These are phyloP conservation scores for Fusarium euwallaceae DNA, from an alignment of 2,329 filamentous ascomycete genomes.

Conservation along the genomic window DNA sequence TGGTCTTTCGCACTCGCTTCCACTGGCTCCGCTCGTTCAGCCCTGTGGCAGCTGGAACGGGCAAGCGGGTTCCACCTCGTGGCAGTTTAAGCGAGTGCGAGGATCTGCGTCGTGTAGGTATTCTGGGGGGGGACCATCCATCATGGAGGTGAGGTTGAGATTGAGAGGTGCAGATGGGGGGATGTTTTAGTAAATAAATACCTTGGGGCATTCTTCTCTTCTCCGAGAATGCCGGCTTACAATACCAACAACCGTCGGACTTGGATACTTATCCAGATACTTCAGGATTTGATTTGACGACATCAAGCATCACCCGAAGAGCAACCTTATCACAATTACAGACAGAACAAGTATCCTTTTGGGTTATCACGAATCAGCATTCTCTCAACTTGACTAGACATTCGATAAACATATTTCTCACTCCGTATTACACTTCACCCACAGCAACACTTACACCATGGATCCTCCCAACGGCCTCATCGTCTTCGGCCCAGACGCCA, in stretches of 20 bases:
- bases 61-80: constrained; percentile 1
- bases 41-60: constrained; percentile 20
- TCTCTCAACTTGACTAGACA: not conserved
- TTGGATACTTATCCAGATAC: not conserved
- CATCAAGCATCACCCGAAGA: not conserved
- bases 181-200: not conserved
- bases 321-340: not conserved
- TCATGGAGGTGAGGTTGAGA: not conserved
- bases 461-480: constrained; percentile 28
- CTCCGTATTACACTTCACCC: not conserved
- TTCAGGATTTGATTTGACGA: not conserved
- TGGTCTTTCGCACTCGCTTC: constrained; percentile 23
- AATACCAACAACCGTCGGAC: not conserved
- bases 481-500: constrained; percentile 60
- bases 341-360: not conserved
- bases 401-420: not conserved
- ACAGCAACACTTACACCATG: constrained; percentile 24
- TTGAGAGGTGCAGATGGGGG: not conserved
- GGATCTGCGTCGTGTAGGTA: not conserved
- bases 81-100: constrained; percentile 29
- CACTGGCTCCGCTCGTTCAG: constrained; percentile 7
- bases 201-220: not conserved
- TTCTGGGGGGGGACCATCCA: not conserved
- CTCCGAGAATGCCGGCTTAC: not conserved
- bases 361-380: not conserved